These are phyloP conservation scores for Alliaria petiolata DNA, from an alignment of 345 rosid species.

Conservation along the genomic window DNA sequence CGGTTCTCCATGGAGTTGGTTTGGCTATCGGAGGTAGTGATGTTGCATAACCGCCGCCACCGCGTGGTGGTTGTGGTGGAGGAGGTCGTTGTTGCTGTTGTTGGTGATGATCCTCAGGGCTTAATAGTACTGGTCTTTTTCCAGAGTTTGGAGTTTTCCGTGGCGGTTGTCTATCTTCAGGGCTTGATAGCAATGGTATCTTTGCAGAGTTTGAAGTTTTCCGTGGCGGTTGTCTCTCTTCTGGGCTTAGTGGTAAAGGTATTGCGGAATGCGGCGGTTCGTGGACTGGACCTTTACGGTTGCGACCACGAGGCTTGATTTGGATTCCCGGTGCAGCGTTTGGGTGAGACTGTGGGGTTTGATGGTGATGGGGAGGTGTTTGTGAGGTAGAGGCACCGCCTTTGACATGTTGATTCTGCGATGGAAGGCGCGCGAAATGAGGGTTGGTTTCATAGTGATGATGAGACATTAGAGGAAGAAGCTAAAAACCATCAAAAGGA, in stretches of 20 bases:
- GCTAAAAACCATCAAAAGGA: background rate
- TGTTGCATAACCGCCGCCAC: constrained; percentile 18
- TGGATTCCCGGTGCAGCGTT: background rate
- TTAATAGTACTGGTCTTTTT: constrained; percentile 18
- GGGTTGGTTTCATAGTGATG: constrained; percentile 58
- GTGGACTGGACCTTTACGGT: constrained; percentile 8
- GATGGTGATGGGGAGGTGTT: constrained; percentile 6
- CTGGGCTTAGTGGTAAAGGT: constrained; percentile 34
- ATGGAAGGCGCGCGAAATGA: constrained; percentile 36
- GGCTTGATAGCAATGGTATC: constrained; percentile 2
- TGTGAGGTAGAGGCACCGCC: constrained; percentile 26
- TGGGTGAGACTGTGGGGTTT: background rate
- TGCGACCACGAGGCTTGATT: constrained; percentile 23
- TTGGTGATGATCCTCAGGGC: constrained; percentile 20
- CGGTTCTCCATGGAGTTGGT: constrained; percentile 27
- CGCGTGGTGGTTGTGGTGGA: background rate
- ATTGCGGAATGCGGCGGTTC: constrained; percentile 4
- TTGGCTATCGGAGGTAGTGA: constrained; percentile 31
- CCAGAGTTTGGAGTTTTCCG: background rate
- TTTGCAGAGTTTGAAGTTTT: constrained; percentile 12
- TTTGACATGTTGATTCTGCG: constrained; percentile 21
- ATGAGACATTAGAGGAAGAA: constrained; percentile 35
- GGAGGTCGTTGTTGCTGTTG: background rate
- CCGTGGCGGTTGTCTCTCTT: constrained; percentile 12
- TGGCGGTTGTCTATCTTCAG: background rate